Base-by-base conservation (phyloP, 805 yeast species). In the Lipomyces chichibuensis region DNA sequence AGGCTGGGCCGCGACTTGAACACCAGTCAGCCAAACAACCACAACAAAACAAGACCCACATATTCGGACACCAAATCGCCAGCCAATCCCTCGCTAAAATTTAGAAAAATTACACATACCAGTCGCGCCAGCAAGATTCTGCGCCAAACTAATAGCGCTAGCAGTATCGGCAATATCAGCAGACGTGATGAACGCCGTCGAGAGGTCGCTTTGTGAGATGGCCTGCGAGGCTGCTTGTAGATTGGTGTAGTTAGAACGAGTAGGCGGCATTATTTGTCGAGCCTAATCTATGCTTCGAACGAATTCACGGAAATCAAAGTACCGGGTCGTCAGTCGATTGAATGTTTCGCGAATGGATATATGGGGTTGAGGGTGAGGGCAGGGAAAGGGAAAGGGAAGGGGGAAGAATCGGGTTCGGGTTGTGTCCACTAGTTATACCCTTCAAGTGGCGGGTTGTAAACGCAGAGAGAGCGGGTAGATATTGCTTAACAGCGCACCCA, bases 391-490 rank as follows among this genome's bases (percentile, higher is more conserved):
- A 55, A 62, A 56, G 67, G 67, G 64, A 46, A 29, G 62, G 62
- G 67, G 54, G 59, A 32, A 35, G 64, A 57, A 58, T 57, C 64
- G 67, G 64, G 64, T 60, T 39, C 67, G 67, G 67, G 63, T 56
- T 43, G 49, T n/a, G 23, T 43, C 49, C 11, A n/a, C 23, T 43
- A 43, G 49, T 43, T 43, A 43, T 43, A 43, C 23, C 49, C 11
- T 2, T n/a, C 3, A 3, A 43, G 49, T 43, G 49, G 49, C 49
- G 49, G 11, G 23, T n/a, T 17, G 49, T 43, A 43, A 43, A n/a
- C 20, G 49, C 23, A 11, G 11, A 17, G 49, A 35, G 27, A 23
- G 37, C 20, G 63, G 25, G n/a, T n/a, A 14, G 6, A 23, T 33
- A 17, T n/a, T 35, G 63, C 63, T 2, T 37, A 29, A 33, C 17